Conservation (phyloP, 2,329 filamentous ascomycete species). For the Xylariaceae sp. region DNA sequence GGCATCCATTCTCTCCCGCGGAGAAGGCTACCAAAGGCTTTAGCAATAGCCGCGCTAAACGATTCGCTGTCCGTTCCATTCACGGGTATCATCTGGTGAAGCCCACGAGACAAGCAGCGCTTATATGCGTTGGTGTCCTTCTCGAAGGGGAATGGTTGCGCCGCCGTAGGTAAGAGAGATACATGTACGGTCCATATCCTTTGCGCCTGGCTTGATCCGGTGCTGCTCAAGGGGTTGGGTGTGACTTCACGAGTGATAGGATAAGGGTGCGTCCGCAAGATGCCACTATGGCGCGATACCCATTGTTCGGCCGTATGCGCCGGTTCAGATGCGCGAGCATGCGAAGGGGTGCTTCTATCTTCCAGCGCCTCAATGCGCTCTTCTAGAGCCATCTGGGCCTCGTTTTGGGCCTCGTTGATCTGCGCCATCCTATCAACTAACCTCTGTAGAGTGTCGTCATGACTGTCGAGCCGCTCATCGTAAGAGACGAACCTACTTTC, state of each 20-base stretch:
- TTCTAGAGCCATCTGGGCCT: constrained; percentile 48
- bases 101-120: constrained; percentile 53
- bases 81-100: constrained; percentile 53
- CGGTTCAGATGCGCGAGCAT: constrained; percentile 27
- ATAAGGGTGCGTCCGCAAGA: constrained; percentile 10
- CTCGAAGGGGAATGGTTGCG: constrained; percentile 55
- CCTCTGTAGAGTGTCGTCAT: constrained; percentile 40
- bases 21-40: constrained; percentile 46
- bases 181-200: constrained; percentile 53
- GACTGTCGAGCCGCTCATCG: constrained; percentile 37
- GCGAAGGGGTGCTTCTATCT: constrained; percentile 32
- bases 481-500: constrained; percentile 38
- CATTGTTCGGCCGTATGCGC: constrained; percentile 16
- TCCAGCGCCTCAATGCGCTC: constrained; percentile 50
- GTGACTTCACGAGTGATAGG: background rate
- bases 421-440: constrained; percentile 46
- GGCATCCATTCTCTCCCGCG: constrained; percentile 51
- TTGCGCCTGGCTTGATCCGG: constrained; percentile 8
- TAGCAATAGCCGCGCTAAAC: constrained; percentile 44
- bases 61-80: constrained; percentile 45
- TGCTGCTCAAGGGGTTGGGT: constrained; percentile 1
- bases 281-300: constrained; percentile 11
- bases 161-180: constrained; percentile 50
- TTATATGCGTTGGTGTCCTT: constrained; percentile 58
- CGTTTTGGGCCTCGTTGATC: constrained; percentile 45